Conservation (phyloP, 75 land plant species). For the Pinus albicaulis region DNA sequence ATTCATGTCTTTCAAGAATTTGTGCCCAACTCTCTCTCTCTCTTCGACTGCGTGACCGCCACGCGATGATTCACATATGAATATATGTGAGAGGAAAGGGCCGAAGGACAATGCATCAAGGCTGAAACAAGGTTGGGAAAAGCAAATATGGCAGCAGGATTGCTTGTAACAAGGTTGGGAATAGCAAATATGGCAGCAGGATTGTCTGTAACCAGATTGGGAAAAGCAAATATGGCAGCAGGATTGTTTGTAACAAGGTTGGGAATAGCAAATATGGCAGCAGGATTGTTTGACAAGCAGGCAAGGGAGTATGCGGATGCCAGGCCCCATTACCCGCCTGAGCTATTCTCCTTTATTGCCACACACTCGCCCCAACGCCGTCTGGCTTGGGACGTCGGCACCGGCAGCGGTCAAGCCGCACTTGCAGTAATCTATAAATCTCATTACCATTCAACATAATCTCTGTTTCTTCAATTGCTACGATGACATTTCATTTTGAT, state of each 20-base stretch:
- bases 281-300: conserved; percentile 45
- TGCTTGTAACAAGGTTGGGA: conserved; percentile 23
- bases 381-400: conserved; percentile 82
- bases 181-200: conserved; percentile 39
- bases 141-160: conserved; percentile 40
- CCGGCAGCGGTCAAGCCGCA: conserved; percentile 87
- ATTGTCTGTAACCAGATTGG: conserved; percentile 31
- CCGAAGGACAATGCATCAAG: too few relatives aligned
- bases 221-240: too few relatives aligned
- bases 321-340: conserved; percentile 58
- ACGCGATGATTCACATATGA: too few relatives aligned
- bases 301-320: conserved; percentile 47
- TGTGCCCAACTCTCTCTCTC: too few relatives aligned
- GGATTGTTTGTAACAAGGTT: too few relatives aligned
- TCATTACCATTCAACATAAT: too few relatives aligned
- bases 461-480: too few relatives aligned
- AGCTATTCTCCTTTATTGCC: conserved; percentile 68
- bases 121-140: too few relatives aligned
- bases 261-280: conserved; percentile 33
- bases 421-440: conserved; percentile 18
- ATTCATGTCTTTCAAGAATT: too few relatives aligned
- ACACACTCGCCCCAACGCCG: conserved; percentile 57
- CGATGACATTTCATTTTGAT: too few relatives aligned
- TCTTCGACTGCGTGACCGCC: too few relatives aligned
- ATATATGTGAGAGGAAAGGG: too few relatives aligned